Base-by-base conservation (phyloP, 2,329 filamentous ascomycete genomes). In the Pseudogymnoascus sp. region DNA sequence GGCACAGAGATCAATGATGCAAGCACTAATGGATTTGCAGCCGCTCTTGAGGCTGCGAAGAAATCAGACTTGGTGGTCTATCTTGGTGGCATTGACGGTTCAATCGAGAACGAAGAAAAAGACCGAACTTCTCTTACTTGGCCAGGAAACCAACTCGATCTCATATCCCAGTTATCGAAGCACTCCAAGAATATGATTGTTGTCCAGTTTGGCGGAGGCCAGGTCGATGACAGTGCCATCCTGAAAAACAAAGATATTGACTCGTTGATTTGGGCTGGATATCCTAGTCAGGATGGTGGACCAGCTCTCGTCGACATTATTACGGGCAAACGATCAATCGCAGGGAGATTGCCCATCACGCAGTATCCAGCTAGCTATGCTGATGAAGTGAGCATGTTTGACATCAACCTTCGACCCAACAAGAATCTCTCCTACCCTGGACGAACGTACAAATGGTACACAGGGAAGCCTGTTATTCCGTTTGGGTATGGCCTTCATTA, bases 401-500 rank as follows among this genome's bases (percentile, higher is more conserved):
- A 85, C 65, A 85, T 85, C 82, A 74, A 74, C 2, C 72, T 86
- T 26, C 78, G 81, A 1, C 80, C 81, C 1, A 74, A 75, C 62
- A 67, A 69, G 1, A 69, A 70, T 1, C 7, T 23, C 7, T 31
- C 10, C 12, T 60, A 11, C 31, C 29, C 58, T 6, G 82, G 83
- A 14, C 74, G 82, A 6, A 86, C 83, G 0, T 85, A 86, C 66
- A 79, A 77, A 65, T 86, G 82, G 82, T 86, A 82, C 69, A 74
- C 76, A 4, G 75, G 76, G 33, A 72, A 73, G n/a, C 74, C 79
- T 0, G 75, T 83, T 2, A 77, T 80, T 59, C 76, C 77, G 0
- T 86, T 85, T 62, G 83, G 83, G 0, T 76, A 77, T 63, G 83
- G 83, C 0, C 67, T 85, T 63, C 82, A 85, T 68, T 86, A 85